Evolutionary conservation across 2,329 filamentous ascomycete species (phyloP), one percentile per base, ranked within the genome.

Genomic region (Uncinocarpus reesii): DNA sequence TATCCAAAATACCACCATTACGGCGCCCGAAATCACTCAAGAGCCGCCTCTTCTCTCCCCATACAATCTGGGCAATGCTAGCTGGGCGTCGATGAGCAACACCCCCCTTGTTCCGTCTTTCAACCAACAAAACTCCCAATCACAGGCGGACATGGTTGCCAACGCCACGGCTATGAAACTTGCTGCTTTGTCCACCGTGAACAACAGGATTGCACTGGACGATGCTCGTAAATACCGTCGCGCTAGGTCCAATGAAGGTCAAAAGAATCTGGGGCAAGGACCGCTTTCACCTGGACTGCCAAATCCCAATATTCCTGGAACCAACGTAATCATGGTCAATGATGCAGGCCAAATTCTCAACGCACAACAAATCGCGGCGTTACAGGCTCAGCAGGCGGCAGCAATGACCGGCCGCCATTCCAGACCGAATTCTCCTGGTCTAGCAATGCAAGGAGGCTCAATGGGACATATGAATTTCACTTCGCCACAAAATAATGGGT

Each of bases 151-250:
- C 61, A 96, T 96, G 90, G 84, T 98, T 50, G 92, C 92, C 51
- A 98, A 96, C 63, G 92, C 92, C 21, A 96, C 92, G 13, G 92
- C 92, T 18, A 98, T 98, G 92, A 98, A 98, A 67, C 78, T 98
- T 44, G 92, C 92, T 38, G 92, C 92, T 15, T 74, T 98, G 38
- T 96, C 90, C 4, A 98, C 92, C 2, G 92, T 98, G 42, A 98
- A 96, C 72, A 98, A 96, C 66, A 85, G 92, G 35, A 95, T 98
- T 60, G 89, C 92, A 45, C 75, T 98, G 51, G 92, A 98, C 60
- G 92, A 98, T 65, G 90, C 93, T 53, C 86, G 89, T 61, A 96
- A 96, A 70, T 96, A 92, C 68, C 86, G 92, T 55, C 85, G 90
- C 52, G 81, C 88, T 56, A 81, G 89, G 52, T 95, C 92, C 42